Conservation (phyloP, 192 early-diverging fungal genomes). For the Coemansia sp. region DNA sequence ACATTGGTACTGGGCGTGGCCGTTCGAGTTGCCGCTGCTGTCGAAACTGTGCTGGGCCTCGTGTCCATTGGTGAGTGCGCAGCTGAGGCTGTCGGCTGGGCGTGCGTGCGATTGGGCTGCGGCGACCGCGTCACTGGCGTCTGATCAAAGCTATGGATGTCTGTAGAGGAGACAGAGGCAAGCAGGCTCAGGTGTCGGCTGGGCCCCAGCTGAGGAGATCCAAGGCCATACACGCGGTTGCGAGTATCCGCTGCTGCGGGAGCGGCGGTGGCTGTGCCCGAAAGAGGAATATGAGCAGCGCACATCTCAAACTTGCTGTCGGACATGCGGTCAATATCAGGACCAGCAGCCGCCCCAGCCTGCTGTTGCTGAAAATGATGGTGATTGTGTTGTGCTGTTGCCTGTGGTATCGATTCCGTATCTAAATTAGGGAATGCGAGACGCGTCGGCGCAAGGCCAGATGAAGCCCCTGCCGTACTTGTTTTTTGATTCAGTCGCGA, state of each 20-base stretch:
- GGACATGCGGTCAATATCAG: constrained; percentile 10
- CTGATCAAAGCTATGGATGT: constrained; percentile 3
- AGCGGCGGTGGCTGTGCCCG: constrained; percentile 2
- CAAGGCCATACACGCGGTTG: constrained; percentile 7
- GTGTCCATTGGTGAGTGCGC: constrained; percentile 4
- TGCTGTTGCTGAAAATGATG: constrained; percentile 7
- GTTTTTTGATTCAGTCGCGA: constrained; percentile 3
- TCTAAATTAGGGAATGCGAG: constrained; percentile 26
- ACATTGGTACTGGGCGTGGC: constrained; percentile 7
- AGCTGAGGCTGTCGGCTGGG: not conserved
- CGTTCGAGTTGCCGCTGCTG: constrained; percentile 8
- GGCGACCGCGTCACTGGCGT: not conserved
- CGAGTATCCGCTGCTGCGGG: not conserved
- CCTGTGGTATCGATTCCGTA: constrained; percentile 16
- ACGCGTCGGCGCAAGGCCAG: not conserved
- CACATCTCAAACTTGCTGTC: constrained; percentile 10
- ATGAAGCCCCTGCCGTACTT: not conserved
- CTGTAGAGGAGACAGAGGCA: constrained; percentile 12
- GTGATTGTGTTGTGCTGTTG: constrained; percentile 6
- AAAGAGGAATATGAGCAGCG: constrained; percentile 1
- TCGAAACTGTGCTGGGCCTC: constrained; percentile 2
- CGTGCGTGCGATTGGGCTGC: not conserved
- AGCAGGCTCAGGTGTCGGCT: constrained; percentile 6
- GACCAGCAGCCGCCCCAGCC: not conserved
- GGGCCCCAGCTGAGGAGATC: constrained; percentile 12